These are phyloP conservation scores for Geum urbanum DNA, from an alignment of 306 rosid genomes.

Conservation along the genomic window DNA sequence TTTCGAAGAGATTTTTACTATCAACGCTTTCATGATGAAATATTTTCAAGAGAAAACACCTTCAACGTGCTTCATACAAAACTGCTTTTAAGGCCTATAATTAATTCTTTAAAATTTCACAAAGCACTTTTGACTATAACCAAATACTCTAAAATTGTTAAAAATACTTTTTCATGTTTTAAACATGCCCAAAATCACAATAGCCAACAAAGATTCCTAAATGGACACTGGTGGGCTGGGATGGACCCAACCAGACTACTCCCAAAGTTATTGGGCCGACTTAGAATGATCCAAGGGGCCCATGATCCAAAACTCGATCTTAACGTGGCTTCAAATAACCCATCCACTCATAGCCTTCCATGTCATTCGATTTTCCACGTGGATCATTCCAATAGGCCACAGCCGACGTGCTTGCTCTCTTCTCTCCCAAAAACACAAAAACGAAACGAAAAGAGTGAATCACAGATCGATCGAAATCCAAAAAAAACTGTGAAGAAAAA, in stretches of 20 bases:
- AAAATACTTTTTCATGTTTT: too few relatives aligned
- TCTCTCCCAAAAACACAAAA: not conserved
- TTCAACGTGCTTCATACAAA: too few relatives aligned
- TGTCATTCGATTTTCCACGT: constrained; percentile 16
- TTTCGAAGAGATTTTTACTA: too few relatives aligned
- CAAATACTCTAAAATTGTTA: too few relatives aligned
- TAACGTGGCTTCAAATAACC: not conserved
- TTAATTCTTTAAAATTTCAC: too few relatives aligned
- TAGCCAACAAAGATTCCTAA: too few relatives aligned
- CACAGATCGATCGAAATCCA: constrained; percentile 14
- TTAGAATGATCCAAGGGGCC: not conserved
- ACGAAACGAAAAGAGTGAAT: not conserved
- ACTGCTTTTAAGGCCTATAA: too few relatives aligned
- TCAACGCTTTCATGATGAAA: too few relatives aligned
- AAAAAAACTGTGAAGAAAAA: not conserved
- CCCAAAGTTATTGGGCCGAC: not conserved
- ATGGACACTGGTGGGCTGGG: not conserved
- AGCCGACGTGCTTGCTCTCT: constrained; percentile 15
- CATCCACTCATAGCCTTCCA: constrained; percentile 39
- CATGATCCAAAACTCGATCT: too few relatives aligned
- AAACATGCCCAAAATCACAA: too few relatives aligned
- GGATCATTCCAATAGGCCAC: fast-evolving
- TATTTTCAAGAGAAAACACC: too few relatives aligned
- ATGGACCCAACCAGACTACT: not conserved
- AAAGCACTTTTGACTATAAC: too few relatives aligned